Evolutionary conservation across 2,329 filamentous ascomycete genomes (phyloP).

Genomic region (Fusarium sublunatum): DNA sequence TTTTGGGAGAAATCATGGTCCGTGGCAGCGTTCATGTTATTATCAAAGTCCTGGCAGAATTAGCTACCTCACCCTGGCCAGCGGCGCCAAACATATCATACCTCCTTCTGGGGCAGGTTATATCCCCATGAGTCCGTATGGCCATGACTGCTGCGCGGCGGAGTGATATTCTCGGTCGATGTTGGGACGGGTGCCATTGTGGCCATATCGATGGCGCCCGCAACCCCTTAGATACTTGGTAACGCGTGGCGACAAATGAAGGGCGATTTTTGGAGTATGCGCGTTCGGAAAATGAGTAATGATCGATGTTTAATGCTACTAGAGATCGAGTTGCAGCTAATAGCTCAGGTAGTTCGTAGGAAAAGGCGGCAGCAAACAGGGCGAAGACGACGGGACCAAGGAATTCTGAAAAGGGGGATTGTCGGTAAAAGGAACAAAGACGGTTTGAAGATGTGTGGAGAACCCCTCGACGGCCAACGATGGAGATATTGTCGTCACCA

Average conservation of each 20-base stretch:
- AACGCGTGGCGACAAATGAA: conserved; percentile 8
- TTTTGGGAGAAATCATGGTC: conserved; percentile 38
- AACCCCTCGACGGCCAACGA: conserved; percentile 24
- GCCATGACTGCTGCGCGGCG: conserved; percentile 62
- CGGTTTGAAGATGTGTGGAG: not conserved
- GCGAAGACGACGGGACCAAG: conserved; percentile 29
- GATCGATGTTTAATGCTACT: conserved; percentile 8
- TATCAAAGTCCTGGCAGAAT: conserved; percentile 37
- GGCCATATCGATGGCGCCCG: conserved; percentile 58
- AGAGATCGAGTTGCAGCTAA: conserved; percentile 6
- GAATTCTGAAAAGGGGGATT: conserved; percentile 32
- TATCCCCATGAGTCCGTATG: conserved; percentile 60
- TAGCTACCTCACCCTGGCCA: conserved; percentile 22
- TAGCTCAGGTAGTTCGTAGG: conserved; percentile 24
- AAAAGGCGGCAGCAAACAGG: conserved; percentile 29
- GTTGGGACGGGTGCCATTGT: conserved; percentile 63
- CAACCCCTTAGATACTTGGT: conserved; percentile 40
- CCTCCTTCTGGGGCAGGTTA: conserved; percentile 51
- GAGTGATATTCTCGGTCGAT: conserved; percentile 60
- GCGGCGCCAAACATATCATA: conserved; percentile 44
- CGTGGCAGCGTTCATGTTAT: conserved; percentile 29
- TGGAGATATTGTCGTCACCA: conserved; percentile 31
- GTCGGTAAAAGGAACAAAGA: conserved; percentile 7
- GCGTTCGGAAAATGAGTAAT: conserved; percentile 6
- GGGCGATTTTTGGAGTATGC: not conserved